Conservation (phyloP, 768 basidiomycete genomes). For the Boletus sensibilis region DNA sequence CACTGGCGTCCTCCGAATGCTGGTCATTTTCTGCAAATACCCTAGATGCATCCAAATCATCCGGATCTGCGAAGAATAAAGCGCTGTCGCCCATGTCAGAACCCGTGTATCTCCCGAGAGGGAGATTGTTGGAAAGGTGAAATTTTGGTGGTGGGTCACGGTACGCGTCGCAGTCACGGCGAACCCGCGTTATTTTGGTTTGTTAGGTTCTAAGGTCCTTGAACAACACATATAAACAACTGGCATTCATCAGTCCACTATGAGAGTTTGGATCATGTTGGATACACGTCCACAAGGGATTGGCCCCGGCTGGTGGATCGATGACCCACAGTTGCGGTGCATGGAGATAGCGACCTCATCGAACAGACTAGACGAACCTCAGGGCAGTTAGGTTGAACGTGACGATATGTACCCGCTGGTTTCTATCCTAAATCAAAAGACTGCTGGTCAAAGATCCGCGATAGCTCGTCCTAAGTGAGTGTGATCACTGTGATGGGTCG, state of each 20-base stretch:
- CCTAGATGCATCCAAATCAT: constrained; percentile 42
- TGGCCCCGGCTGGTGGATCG: not conserved
- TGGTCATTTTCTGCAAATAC: not conserved
- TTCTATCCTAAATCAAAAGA: not conserved
- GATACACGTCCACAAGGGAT: not conserved
- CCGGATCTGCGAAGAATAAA: constrained; percentile 61
- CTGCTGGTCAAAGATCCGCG: not conserved
- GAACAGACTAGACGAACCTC: not conserved
- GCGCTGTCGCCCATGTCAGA: constrained; percentile 18
- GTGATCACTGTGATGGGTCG: not conserved
- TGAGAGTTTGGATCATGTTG: not conserved
- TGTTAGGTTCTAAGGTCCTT: constrained; percentile 16
- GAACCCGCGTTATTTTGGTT: constrained; percentile 25
- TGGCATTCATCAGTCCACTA: no score
- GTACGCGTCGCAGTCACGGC: constrained; percentile 5
- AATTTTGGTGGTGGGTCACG: not conserved
- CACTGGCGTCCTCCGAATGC: constrained; percentile 8
- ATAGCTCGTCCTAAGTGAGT: not conserved
- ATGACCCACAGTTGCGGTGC: not conserved
- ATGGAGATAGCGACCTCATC: not conserved
- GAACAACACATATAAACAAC: constrained; percentile 4
- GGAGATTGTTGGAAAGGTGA: not conserved
- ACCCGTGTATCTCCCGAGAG: not conserved
- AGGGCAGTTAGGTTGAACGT: no score
- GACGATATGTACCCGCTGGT: not conserved